Conservation (phyloP, 2,329 filamentous ascomycete genomes). For the Ophiocordyceps sinensis region DNA sequence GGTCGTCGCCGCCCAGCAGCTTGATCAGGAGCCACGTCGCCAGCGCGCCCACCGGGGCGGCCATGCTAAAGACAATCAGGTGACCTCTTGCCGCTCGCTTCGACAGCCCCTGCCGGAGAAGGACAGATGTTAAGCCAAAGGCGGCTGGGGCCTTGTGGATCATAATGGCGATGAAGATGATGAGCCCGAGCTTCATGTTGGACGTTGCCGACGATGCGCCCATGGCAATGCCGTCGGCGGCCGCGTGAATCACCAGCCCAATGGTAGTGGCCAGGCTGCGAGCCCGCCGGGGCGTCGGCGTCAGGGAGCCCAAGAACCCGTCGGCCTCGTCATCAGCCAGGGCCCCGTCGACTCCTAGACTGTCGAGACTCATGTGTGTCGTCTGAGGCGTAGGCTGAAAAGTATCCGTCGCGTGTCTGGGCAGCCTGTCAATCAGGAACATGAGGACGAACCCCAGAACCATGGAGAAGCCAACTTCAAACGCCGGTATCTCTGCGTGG, state of each 20-base stretch:
- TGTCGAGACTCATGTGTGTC: slow-evolving; percentile 79
- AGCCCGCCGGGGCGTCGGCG: slow-evolving; percentile 41
- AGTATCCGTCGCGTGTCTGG: slow-evolving; percentile 53
- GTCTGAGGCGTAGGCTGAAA: slow-evolving; percentile 52
- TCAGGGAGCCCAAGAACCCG: slow-evolving; percentile 43
- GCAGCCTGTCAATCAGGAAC: slow-evolving; percentile 86
- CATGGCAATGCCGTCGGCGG: slow-evolving; percentile 89
- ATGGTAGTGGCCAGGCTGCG: slow-evolving; percentile 71
- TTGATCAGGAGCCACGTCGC: slow-evolving; percentile 70
- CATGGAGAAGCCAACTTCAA: slow-evolving; percentile 76
- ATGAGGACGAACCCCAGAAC: slow-evolving; percentile 86
- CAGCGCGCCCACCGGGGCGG: slow-evolving; percentile 75
- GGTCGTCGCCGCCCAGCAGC: slow-evolving; percentile 48
- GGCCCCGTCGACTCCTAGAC: slow-evolving; percentile 44
- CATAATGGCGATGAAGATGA: slow-evolving; percentile 95
- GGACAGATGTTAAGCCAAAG: slow-evolving; percentile 80
- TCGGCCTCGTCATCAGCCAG: slow-evolving; percentile 41
- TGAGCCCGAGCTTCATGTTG: slow-evolving; percentile 65
- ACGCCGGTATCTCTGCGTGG: slow-evolving; percentile 38
- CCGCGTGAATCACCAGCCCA: slow-evolving; percentile 89
- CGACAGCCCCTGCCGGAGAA: slow-evolving; percentile 81
- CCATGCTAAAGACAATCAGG: slow-evolving; percentile 79
- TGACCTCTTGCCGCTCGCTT: slow-evolving; percentile 77
- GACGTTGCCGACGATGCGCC: slow-evolving; percentile 71
- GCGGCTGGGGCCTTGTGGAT: slow-evolving; percentile 93